Percentiles rank a stretch among this genome's conserved stretches.
phyloP scores from a whole-genome alignment of 2,329 filamentous ascomycete genomes.

The Cordyceps javanica region DNA sequence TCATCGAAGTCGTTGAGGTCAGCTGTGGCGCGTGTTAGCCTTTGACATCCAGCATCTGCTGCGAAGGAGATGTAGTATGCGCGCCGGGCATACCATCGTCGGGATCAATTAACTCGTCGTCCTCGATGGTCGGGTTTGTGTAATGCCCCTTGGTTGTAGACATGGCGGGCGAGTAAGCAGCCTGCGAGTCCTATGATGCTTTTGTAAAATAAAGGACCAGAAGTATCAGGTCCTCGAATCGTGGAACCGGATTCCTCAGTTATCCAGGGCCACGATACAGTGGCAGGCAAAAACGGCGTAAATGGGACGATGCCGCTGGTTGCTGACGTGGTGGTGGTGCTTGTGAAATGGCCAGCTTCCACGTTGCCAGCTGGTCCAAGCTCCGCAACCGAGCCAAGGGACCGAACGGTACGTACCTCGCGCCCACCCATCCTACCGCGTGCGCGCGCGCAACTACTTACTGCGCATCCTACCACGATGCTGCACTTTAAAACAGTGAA shows the following conservation, averaged over 20 bases:
- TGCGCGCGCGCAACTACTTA: not conserved
- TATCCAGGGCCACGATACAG: not conserved
- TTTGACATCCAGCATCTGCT: not conserved
- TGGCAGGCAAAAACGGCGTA: not conserved
- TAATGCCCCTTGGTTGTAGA: constrained; percentile 49
- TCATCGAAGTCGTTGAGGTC: constrained; percentile 92
- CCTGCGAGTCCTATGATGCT: not conserved
- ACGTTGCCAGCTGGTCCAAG: constrained; percentile 23
- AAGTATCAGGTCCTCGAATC: not conserved
- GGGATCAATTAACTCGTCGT: constrained; percentile 71
- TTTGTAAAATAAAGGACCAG: not conserved
- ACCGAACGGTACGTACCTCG: not conserved
- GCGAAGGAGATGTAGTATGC: not conserved
- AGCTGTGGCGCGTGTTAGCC: constrained; percentile 40
- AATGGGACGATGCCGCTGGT: not conserved
- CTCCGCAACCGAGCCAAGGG: constrained; percentile 15
- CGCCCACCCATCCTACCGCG: not conserved
- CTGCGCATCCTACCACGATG: too few relatives aligned
- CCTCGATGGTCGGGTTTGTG: constrained; percentile 53
- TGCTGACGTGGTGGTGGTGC: constrained; percentile 13
- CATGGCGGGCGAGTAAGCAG: constrained; percentile 28
- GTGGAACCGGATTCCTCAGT: too few relatives aligned
- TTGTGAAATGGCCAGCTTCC: constrained; percentile 18
- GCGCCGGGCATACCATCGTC: constrained; percentile 59
- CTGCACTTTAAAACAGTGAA: not conserved